phyloP scores from a whole-genome alignment of 257 asterid genomes.

The Orobanche coerulescens region DNA sequence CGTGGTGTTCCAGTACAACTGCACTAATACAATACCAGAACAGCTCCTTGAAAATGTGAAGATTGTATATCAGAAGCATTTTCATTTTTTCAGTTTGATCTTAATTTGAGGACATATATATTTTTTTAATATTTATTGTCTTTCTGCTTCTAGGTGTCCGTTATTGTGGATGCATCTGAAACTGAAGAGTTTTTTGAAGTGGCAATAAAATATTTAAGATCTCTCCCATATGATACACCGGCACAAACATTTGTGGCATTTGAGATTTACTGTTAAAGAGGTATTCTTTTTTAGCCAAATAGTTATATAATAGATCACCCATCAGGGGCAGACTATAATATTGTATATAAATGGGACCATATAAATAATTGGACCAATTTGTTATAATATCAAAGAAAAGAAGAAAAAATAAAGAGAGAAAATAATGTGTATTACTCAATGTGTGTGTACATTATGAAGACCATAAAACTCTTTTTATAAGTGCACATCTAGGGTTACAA shows the following conservation, averaged over 20 bases:
- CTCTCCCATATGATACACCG: conserved; percentile 72
- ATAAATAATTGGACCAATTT: too few species aligned
- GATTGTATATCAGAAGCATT: neutral
- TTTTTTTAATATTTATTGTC: conserved; percentile 15
- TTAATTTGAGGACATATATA: neutral
- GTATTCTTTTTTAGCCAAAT: conserved; percentile 27
- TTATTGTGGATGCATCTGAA: conserved; percentile 77
- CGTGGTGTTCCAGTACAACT: conserved; percentile 77
- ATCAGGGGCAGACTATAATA: too few species aligned
- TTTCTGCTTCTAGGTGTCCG: conserved; percentile 51
- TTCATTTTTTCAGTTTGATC: neutral
- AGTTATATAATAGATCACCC: too few species aligned
- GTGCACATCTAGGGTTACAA: too few species aligned
- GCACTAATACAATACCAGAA: conserved; percentile 78
- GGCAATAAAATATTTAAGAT: conserved; percentile 55
- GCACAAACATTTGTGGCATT: conserved; percentile 77
- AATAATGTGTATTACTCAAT: too few species aligned
- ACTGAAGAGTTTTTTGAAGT: conserved; percentile 78
- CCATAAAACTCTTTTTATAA: too few species aligned
- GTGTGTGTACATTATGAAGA: too few species aligned
- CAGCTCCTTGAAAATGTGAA: conserved; percentile 73
- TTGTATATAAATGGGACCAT: too few species aligned
- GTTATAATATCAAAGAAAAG: too few species aligned
- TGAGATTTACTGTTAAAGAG: conserved; percentile 78
- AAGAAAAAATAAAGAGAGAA: too few species aligned